Conservation (phyloP, 1,139 yeast species). For the Candida sp. region DNA sequence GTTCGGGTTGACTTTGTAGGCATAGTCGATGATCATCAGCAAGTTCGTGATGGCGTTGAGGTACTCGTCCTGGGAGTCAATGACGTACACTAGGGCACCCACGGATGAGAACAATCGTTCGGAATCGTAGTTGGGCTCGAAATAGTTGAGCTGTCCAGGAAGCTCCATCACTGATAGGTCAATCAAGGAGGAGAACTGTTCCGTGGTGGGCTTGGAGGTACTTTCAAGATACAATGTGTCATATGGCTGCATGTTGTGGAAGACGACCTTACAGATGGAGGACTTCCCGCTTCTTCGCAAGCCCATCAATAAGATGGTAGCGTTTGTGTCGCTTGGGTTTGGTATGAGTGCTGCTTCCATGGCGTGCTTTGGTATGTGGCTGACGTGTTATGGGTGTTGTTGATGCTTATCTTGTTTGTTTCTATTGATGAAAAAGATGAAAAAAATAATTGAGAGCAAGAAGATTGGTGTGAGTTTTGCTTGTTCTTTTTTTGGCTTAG, state of each 20-base stretch:
- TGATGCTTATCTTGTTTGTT: too few relatives aligned
- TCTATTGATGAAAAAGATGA: neutral
- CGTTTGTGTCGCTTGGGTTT: constrained; percentile 52
- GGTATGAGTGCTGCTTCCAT: constrained; percentile 34
- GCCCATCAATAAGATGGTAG: constrained; percentile 86
- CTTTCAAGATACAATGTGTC: constrained; percentile 92
- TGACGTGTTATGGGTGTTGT: neutral
- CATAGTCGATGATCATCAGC: constrained; percentile 88
- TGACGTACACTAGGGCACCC: constrained; percentile 94
- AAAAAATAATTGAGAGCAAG: neutral
- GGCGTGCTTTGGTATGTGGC: constrained; percentile 8
- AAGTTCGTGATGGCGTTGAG: constrained; percentile 88
- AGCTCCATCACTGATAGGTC: constrained; percentile 94
- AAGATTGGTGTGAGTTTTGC: neutral
- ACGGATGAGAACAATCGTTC: constrained; percentile 79
- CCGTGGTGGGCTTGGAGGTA: constrained; percentile 87
- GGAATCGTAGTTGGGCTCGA: constrained; percentile 84
- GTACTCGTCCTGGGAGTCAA: constrained; percentile 95
- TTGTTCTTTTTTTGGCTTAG: neutral
- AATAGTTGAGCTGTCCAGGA: constrained; percentile 92
- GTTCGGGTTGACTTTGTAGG: constrained; percentile 82
- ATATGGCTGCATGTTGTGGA: constrained; percentile 95
- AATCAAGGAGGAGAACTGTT: constrained; percentile 76
- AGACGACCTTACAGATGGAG: constrained; percentile 92
- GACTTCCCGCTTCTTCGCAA: constrained; percentile 83